Percentiles rank a stretch among this genome's conserved stretches.
phyloP scores from a whole-genome alignment of 805 yeast genomes.

The Zygoascus tannicola region DNA sequence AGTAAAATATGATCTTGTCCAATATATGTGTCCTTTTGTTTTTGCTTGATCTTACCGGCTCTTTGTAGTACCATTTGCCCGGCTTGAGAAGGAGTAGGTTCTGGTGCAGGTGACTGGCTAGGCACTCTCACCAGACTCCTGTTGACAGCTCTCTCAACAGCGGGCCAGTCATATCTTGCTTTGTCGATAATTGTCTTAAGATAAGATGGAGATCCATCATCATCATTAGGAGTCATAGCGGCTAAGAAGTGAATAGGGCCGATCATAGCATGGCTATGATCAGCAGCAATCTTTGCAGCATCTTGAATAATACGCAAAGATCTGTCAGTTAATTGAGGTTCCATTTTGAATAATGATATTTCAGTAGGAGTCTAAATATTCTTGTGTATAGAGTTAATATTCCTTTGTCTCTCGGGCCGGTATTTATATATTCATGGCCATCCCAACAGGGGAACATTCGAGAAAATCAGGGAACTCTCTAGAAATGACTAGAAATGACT shows the following conservation, averaged over 20 bases:
- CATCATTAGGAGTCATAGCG: conserved; percentile 70
- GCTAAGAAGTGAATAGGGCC: conserved; percentile 86
- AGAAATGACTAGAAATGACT: not conserved
- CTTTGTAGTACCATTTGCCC: conserved; percentile 63
- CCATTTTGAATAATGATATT: conserved; percentile 6
- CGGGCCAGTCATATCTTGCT: conserved; percentile 80
- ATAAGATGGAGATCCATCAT: conserved; percentile 47
- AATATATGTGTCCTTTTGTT: conserved; percentile 82
- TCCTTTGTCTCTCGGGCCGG: too few relatives aligned
- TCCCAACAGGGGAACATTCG: not conserved
- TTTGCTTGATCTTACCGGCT: conserved; percentile 68
- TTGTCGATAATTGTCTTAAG: conserved; percentile 75
- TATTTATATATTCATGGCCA: not conserved
- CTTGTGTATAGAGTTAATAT: too few relatives aligned
- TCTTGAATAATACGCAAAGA: conserved; percentile 73
- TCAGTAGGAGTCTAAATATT: too few relatives aligned
- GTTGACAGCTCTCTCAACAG: conserved; percentile 72
- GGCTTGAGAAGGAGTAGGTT: conserved; percentile 65
- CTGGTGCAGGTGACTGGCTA: conserved; percentile 79
- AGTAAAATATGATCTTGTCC: conserved; percentile 91
- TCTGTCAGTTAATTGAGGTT: conserved; percentile 76
- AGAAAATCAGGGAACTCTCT: not conserved
- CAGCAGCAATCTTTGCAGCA: conserved; percentile 75
- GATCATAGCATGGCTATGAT: conserved; percentile 74
- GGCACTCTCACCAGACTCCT: conserved; percentile 76